These are phyloP conservation scores for Chernovozyma aurita DNA, from an alignment of 1,139 yeast species.

Conservation along the genomic window DNA sequence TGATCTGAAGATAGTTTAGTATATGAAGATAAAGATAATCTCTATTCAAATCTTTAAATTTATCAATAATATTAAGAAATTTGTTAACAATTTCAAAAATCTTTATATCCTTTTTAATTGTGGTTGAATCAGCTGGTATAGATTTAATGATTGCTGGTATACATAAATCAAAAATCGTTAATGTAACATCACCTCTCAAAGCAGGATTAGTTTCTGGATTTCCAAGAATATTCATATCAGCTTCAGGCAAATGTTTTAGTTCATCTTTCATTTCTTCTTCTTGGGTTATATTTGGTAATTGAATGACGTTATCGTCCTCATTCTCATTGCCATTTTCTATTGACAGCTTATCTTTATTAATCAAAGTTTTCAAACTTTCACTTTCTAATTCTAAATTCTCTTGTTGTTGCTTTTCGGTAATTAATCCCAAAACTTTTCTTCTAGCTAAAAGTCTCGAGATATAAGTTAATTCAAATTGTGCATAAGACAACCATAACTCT, in stretches of 20 bases:
- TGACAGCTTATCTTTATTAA: conserved; percentile 16
- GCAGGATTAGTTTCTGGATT: conserved; percentile 87
- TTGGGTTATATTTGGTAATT: conserved; percentile 42
- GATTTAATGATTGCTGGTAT: conserved; percentile 44
- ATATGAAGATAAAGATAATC: conserved; percentile 64
- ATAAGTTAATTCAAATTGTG: conserved; percentile 83
- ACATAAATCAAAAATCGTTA: conserved; percentile 75
- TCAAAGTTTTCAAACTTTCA: conserved; percentile 18
- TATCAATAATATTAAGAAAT: conserved; percentile 56
- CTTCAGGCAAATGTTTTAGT: conserved; percentile 75
- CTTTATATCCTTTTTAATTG: conserved; percentile 27
- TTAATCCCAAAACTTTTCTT: conserved; percentile 73
- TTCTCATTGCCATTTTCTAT: conserved; percentile 23
- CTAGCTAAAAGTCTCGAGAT: conserved; percentile 80
- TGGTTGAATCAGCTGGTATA: conserved; percentile 24
- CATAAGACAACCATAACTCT: conserved; percentile 79
- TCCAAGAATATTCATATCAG: conserved; percentile 82
- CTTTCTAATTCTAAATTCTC: conserved; percentile 48
- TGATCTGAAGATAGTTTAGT: conserved; percentile 43
- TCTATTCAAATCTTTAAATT: conserved; percentile 66
- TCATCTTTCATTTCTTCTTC: conserved; percentile 57
- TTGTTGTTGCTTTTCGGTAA: conserved; percentile 66
- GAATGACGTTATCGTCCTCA: conserved; percentile 38
- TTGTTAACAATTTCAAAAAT: conserved; percentile 40
- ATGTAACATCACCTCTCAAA: conserved; percentile 80